Evolutionary conservation across 305 asterid species (phyloP), one percentile per base, ranked within the genome.

Genomic region (Stenogyne calaminthoides): DNA sequence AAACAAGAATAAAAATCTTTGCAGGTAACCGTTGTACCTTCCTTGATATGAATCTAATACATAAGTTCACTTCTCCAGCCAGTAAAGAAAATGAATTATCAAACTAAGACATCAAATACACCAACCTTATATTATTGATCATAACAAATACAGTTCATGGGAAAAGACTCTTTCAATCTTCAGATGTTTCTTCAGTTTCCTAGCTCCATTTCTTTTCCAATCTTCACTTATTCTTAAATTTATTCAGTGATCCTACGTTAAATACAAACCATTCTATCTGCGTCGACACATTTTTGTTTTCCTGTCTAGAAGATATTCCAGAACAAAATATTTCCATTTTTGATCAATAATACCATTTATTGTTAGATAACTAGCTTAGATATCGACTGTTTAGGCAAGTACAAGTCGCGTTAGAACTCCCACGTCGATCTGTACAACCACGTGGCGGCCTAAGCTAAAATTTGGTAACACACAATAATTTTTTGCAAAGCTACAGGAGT

Each of bases 21-120:
- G 60, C 6, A 16, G 49, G 66, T 64, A 42, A 52, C 34, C 44
- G 20, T 63, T 34, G 47, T 52, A 37, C 49, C 46, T 70, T 64
- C 60, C 49, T 52, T 51, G 37, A 55, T 29, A 46, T 36, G 40
- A 72, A 54, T 64, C 47, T 46, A 32, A 52, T 66, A 61, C 70
- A 49, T 49, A 62, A 25, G 56, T 72, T 16, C 34, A 51, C 55
- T 80, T 49, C 75, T 25, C 64, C 60, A 25, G 77, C 44, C 70
- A 39, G 36, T 11, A 32, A 32, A 32, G 22, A 73, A 39, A 73
- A 37, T 37, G 37, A 64, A 54, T 56, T 14, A 42, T 42, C 18
- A 19, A 47, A 47, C 59, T 14, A 70, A 70, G 49, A 61, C 22
- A 19, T 15, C 9, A 16, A 58, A 59, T 34, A 62, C 10, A 52